Evolutionary conservation across 2,329 filamentous ascomycete species (phyloP).

Genomic region (Cercospora brassicicola): DNA sequence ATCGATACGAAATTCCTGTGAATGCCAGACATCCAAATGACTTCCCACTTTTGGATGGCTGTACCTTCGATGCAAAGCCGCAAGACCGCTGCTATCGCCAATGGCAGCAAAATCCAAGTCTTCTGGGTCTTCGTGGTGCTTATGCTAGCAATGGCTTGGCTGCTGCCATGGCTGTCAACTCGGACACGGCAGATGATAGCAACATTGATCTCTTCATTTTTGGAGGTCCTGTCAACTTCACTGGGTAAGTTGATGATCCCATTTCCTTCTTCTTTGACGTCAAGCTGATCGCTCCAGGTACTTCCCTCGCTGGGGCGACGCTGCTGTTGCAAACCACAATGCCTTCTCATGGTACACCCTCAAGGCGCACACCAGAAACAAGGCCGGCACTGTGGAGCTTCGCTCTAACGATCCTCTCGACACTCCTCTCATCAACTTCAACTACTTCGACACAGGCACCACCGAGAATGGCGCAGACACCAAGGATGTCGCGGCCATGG

Average conservation of each 20-base stretch:
- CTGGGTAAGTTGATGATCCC: conserved; percentile 34
- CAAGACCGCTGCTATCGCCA: conserved; percentile 46
- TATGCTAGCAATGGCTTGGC: conserved; percentile 56
- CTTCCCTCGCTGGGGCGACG: conserved; percentile 55
- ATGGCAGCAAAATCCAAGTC: conserved; percentile 44
- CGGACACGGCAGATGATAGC: conserved; percentile 43
- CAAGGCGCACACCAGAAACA: conserved; percentile 65
- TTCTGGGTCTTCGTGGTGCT: conserved; percentile 42
- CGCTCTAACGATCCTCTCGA: conserved; percentile 63
- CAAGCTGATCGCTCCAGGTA: conserved; percentile 36
- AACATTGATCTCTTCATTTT: conserved; percentile 57
- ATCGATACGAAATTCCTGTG: conserved; percentile 58
- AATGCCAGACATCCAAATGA: conserved; percentile 47
- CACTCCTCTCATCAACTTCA: conserved; percentile 62
- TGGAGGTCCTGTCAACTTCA: conserved; percentile 57
- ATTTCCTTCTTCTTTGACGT: neutral
- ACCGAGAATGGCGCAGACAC: conserved; percentile 37
- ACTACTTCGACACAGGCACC: conserved; percentile 57
- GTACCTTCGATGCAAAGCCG: conserved; percentile 39
- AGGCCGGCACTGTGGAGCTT: conserved; percentile 61
- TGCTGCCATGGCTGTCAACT: conserved; percentile 47
- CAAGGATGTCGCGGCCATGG: conserved; percentile 55
- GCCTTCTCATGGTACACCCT: conserved; percentile 55
- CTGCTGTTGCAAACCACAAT: conserved; percentile 47
- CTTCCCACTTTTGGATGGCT: conserved; percentile 42